Percentiles rank a stretch among this genome's conserved stretches.
These are phyloP conservation scores for Pichia gijzeniarum DNA, from an alignment of 805 yeast species.

Conservation along the genomic window DNA sequence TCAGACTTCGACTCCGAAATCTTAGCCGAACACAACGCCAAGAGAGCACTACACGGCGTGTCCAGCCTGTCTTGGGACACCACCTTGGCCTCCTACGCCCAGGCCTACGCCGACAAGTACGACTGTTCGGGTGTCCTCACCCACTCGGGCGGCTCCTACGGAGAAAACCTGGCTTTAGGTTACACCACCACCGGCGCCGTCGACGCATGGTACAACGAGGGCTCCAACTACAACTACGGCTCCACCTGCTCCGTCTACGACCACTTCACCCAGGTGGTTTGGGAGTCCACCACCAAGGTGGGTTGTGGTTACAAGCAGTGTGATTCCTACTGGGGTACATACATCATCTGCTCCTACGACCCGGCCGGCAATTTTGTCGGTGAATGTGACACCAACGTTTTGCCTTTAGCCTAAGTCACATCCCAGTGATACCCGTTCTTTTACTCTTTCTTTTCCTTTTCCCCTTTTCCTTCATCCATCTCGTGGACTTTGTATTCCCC, in stretches of 20 bases:
- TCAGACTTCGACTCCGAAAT: conserved; percentile 31
- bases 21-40: conserved; percentile 53
- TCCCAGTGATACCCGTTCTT: no score
- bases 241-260: conserved; percentile 45
- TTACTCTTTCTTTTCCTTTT: no score
- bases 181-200: conserved; percentile 48
- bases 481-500: no score
- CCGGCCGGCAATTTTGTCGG: conserved; percentile 71
- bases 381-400: conserved; percentile 33
- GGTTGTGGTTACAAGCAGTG: conserved; percentile 62
- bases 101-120: conserved; percentile 46
- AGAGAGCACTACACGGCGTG: conserved; percentile 51
- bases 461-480: no score
- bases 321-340: conserved; percentile 43
- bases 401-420: conserved; percentile 17
- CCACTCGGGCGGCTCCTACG: conserved; percentile 63
- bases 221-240: conserved; percentile 44
- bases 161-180: conserved; percentile 76
- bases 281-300: conserved; percentile 53
- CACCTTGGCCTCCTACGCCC: conserved; percentile 49
- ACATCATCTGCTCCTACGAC: conserved; percentile 69
- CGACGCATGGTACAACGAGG: conserved; percentile 73
- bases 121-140: conserved; percentile 54
- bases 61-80: conserved; percentile 50
- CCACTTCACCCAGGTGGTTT: conserved; percentile 73